Conservation (phyloP, 495 filamentous ascomycete genomes). For the Talaromyces borbonicus region DNA sequence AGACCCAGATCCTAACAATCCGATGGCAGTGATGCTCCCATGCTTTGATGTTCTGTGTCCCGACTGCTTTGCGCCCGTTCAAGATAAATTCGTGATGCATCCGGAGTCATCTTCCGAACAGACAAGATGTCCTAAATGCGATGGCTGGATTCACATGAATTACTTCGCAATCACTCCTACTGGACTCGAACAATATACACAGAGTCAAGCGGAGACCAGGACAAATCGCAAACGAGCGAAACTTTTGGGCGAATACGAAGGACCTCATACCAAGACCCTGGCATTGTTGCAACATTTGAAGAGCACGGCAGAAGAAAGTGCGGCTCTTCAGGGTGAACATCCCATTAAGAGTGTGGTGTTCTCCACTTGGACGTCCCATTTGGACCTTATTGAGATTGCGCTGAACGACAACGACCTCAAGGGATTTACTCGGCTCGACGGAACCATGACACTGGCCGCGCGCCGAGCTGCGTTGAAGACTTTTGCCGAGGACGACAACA, state of each 20-base stretch:
- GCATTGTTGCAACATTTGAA: conserved; percentile 63
- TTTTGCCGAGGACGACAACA: conserved; percentile 62
- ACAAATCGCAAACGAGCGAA: conserved; percentile 46
- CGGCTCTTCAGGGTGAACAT: conserved; percentile 38
- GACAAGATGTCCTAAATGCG: conserved; percentile 57
- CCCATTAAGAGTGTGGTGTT: conserved; percentile 89
- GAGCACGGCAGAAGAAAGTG: conserved; percentile 47
- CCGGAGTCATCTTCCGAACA: conserved; percentile 10
- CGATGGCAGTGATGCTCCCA: conserved; percentile 67
- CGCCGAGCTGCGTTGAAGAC: conserved; percentile 60
- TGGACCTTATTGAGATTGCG: conserved; percentile 87
- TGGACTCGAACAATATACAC: conserved; percentile 49
- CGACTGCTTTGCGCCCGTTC: conserved; percentile 48
- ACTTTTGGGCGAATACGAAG: conserved; percentile 59
- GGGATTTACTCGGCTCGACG: conserved; percentile 71
- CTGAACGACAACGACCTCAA: conserved; percentile 54
- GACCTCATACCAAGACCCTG: conserved; percentile 83
- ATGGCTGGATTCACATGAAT: conserved; percentile 42
- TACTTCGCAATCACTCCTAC: conserved; percentile 59
- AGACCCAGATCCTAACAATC: conserved; percentile 43
- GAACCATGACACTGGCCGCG: conserved; percentile 65
- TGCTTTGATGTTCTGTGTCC: conserved; percentile 80
- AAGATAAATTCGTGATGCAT: conserved; percentile 17
- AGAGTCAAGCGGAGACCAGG: conserved; percentile 38
- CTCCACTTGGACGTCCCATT: conserved; percentile 85